These are phyloP conservation scores for Bremia lactucae DNA, from an alignment of 352 stramenopile genomes.

Conservation along the genomic window DNA sequence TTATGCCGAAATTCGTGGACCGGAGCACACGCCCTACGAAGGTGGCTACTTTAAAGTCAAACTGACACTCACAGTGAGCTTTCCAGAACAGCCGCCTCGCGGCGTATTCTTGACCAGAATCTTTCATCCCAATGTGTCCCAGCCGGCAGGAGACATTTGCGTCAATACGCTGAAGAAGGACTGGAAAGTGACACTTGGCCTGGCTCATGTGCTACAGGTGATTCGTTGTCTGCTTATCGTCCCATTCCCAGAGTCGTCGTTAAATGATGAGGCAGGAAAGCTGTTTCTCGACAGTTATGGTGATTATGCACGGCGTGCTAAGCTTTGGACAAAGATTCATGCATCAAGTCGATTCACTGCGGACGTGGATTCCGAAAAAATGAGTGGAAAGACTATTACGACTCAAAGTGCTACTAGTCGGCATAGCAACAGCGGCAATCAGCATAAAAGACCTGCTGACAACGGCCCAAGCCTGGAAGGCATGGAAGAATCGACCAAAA, in stretches of 20 bases:
- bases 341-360: constrained; percentile 40
- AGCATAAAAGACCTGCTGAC: constrained; percentile 15
- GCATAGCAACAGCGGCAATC: constrained; percentile 6
- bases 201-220: constrained; percentile 95
- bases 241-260: constrained; percentile 96
- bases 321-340: constrained; percentile 87
- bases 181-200: constrained; percentile 90
- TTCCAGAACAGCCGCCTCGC: constrained; percentile 74
- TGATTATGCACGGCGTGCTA: constrained; percentile 88
- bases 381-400: constrained; percentile 16
- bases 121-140: constrained; percentile 98
- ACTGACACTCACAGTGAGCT: constrained; percentile 86
- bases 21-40: constrained; percentile 96
- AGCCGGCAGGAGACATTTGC: constrained; percentile 95
- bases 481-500: constrained; percentile 24
- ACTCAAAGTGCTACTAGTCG: no score
- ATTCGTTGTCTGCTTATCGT: constrained; percentile 99
- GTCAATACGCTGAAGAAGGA: constrained; percentile 99
- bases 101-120: constrained; percentile 99
- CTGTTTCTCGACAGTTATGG: constrained; percentile 99
- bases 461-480: constrained; percentile 3
- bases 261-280: constrained; percentile 98
- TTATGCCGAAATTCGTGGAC: constrained; percentile 93
- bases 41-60: constrained; percentile 93
- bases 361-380: constrained; percentile 12